Conservation (phyloP, 768 basidiomycete genomes). For the Suillus decipiens region DNA sequence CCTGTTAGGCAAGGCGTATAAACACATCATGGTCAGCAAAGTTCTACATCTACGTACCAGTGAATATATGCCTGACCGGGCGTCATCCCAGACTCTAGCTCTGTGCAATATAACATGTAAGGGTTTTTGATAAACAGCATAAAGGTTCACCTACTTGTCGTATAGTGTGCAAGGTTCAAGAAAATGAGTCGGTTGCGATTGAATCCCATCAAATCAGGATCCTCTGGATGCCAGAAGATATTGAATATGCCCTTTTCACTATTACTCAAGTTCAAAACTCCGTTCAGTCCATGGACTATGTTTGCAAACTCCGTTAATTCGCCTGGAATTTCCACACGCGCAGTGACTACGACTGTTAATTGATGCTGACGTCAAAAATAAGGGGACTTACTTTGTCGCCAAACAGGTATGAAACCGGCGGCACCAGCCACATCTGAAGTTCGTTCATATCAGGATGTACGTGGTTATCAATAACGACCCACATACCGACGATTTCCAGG, state of each 20-base stretch:
- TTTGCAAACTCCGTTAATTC: slow-evolving; percentile 10
- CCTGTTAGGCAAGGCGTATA: slow-evolving; percentile 14
- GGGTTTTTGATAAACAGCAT: not conserved
- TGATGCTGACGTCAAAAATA: not conserved
- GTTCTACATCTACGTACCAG: not conserved
- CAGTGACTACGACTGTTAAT: slow-evolving; percentile 3
- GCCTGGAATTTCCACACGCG: not conserved
- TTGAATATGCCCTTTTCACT: slow-evolving; percentile 6
- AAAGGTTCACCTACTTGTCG: slow-evolving; percentile 8
- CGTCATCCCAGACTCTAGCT: not conserved
- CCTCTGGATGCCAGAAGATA: slow-evolving; percentile 16
- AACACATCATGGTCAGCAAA: not conserved
- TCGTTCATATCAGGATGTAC: not conserved
- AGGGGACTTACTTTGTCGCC: slow-evolving; percentile 2
- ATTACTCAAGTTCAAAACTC: slow-evolving; percentile 8
- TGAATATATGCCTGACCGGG: slow-evolving; percentile 1
- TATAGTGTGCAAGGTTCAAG: slow-evolving; percentile 20
- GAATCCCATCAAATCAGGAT: slow-evolving; percentile 19
- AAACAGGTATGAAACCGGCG: not conserved
- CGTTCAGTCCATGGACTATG: slow-evolving; percentile 13
- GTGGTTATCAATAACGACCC: not conserved
- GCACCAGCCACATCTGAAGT: not conserved
- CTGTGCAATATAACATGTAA: not conserved
- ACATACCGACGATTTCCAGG: slow-evolving; percentile 11
- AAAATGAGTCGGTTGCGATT: slow-evolving; percentile 18